Evolutionary conservation across 192 early-diverging fungal species (phyloP).

Genomic region (Coemansia umbellata): DNA sequence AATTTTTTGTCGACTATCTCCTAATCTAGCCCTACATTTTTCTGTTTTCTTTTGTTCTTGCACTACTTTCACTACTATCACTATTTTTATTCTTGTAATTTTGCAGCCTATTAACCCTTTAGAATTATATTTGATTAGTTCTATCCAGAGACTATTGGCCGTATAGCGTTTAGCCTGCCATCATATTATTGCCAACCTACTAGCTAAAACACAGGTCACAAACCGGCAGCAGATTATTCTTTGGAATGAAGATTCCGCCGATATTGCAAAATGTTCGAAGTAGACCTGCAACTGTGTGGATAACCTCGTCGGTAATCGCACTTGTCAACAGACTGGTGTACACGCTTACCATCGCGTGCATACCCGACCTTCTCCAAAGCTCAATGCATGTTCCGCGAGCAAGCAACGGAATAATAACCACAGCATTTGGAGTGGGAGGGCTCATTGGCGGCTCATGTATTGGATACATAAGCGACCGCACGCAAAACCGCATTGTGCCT

Average conservation of each 20-base stretch:
- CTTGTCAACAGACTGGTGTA: slow-evolving; percentile 46
- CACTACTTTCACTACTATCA: too few relatives aligned
- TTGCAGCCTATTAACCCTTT: too few relatives aligned
- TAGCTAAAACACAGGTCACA: too few relatives aligned
- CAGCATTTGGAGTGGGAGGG: slow-evolving; percentile 45
- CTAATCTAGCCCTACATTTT: too few relatives aligned
- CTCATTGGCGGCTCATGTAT: slow-evolving; percentile 24
- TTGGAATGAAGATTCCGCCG: slow-evolving; percentile 17
- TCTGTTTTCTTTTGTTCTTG: too few relatives aligned
- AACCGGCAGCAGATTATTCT: too few relatives aligned
- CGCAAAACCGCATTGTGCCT: slow-evolving; percentile 26
- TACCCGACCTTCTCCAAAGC: slow-evolving; percentile 39
- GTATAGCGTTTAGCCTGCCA: too few relatives aligned
- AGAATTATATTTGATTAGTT: too few relatives aligned
- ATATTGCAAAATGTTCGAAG: slow-evolving; percentile 25
- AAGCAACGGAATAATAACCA: slow-evolving; percentile 40
- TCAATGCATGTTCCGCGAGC: slow-evolving; percentile 30
- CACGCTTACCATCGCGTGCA: slow-evolving; percentile 42
- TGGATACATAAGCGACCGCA: slow-evolving; percentile 44
- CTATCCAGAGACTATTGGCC: too few relatives aligned
- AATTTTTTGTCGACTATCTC: too few relatives aligned
- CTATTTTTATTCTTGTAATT: too few relatives aligned
- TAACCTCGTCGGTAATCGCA: slow-evolving; percentile 26
- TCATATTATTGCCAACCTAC: too few relatives aligned
- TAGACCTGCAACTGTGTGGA: slow-evolving; percentile 41